These are phyloP conservation scores for Daldinia concentrica DNA, from an alignment of 495 filamentous ascomycete genomes.

Conservation along the genomic window DNA sequence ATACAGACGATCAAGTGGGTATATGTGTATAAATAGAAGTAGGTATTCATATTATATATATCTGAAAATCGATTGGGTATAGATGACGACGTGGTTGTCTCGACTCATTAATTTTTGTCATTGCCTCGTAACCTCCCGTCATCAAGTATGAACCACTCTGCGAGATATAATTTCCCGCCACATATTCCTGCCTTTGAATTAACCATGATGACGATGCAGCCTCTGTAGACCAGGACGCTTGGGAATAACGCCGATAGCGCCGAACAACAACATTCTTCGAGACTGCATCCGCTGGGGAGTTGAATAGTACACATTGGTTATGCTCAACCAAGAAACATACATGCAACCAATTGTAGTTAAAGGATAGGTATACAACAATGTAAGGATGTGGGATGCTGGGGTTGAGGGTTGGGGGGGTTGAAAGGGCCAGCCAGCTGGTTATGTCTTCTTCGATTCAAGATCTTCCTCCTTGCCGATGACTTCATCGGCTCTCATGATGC, in stretches of 20 bases:
- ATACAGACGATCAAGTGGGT: slow-evolving; percentile 10
- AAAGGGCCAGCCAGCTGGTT: slow-evolving; percentile 32
- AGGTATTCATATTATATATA: slow-evolving; percentile 30
- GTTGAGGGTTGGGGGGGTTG: neutral
- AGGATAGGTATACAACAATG: slow-evolving; percentile 26
- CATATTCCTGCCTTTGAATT: slow-evolving; percentile 10
- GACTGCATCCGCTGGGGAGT: slow-evolving; percentile 24
- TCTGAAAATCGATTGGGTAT: slow-evolving; percentile 33
- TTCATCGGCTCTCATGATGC: slow-evolving; percentile 36
- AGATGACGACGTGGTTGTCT: slow-evolving; percentile 24
- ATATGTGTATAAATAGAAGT: slow-evolving; percentile 38
- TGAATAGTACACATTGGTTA: slow-evolving; percentile 35
- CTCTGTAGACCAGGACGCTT: slow-evolving; percentile 27
- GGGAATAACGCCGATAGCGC: slow-evolving; percentile 36
- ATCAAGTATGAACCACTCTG: slow-evolving; percentile 36
- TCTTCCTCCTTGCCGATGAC: slow-evolving; percentile 31
- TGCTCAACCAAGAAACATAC: slow-evolving; percentile 26
- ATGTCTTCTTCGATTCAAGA: slow-evolving; percentile 10
- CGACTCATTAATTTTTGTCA: slow-evolving; percentile 38
- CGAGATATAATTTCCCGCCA: slow-evolving; percentile 28
- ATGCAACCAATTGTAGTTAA: slow-evolving; percentile 24
- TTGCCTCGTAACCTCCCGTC: slow-evolving; percentile 37
- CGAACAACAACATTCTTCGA: slow-evolving; percentile 26
- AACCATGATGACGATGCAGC: slow-evolving; percentile 34
- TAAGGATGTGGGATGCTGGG: slow-evolving; percentile 13